Evolutionary conservation across 495 filamentous ascomycete species (phyloP).

Genomic region (Penicillium verhagenii): DNA sequence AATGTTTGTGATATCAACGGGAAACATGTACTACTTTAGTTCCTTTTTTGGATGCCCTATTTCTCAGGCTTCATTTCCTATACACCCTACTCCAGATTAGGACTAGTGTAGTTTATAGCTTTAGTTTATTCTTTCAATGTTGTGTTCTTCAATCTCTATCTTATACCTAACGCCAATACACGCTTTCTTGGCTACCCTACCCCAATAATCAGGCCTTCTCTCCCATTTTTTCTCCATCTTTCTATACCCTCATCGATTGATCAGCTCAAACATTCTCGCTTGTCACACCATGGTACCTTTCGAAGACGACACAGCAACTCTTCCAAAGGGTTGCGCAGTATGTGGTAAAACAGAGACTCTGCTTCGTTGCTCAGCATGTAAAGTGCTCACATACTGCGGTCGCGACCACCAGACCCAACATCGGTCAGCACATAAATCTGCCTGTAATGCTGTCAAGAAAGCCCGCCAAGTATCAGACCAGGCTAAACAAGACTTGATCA

Average conservation of each 20-base stretch:
- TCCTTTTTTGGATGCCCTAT: too few relatives aligned
- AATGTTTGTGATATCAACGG: too few relatives aligned
- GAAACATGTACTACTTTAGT: too few relatives aligned
- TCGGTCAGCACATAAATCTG: constrained; percentile 36
- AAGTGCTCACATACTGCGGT: constrained; percentile 46
- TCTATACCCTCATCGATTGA: background rate
- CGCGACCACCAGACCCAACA: constrained; percentile 42
- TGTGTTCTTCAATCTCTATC: too few relatives aligned
- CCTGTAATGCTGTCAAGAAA: constrained; percentile 39
- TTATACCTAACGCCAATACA: too few relatives aligned
- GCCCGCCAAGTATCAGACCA: constrained; percentile 19
- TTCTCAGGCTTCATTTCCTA: too few relatives aligned
- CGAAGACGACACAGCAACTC: background rate
- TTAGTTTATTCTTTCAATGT: too few relatives aligned
- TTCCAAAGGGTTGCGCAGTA: background rate
- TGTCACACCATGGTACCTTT: background rate
- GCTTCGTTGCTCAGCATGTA: constrained; percentile 41
- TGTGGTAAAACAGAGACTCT: constrained; percentile 25
- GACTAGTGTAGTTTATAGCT: too few relatives aligned
- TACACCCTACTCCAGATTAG: too few relatives aligned
- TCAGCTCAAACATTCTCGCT: background rate
- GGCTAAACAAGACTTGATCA: constrained; percentile 37
- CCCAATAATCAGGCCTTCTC: too few relatives aligned
- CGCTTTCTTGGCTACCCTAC: too few relatives aligned
- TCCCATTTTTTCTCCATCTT: too few relatives aligned